Evolutionary conservation across 1,284 basidiomycete species (phyloP).

Genomic region (Ceratobasidium sp.): DNA sequence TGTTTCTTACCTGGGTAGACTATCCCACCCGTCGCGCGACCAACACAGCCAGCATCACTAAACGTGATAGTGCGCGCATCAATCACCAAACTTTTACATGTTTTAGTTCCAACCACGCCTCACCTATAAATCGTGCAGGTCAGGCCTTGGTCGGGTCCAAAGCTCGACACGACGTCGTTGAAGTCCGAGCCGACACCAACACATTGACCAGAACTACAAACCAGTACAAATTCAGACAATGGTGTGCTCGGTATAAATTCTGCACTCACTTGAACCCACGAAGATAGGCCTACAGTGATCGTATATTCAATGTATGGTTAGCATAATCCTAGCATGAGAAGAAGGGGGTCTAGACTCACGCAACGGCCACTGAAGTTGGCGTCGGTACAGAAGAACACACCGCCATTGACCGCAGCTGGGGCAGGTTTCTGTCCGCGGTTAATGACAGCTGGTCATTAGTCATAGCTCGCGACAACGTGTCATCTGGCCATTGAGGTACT

Average conservation of each 20-base stretch:
- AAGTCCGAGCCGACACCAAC: constrained; percentile 24
- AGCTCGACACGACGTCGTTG: constrained; percentile 23
- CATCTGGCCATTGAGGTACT: neutral
- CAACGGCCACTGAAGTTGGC: neutral
- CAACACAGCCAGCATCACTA: constrained; percentile 4
- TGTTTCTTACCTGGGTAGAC: constrained; percentile 3
- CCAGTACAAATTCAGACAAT: neutral
- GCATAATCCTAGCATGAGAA: neutral
- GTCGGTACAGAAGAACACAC: constrained; percentile 21
- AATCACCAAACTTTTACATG: neutral
- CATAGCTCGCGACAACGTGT: neutral
- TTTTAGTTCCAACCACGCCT: neutral
- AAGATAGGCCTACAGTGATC: neutral
- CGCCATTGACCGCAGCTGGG: constrained; percentile 4
- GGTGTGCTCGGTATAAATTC: neutral
- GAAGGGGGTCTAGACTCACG: constrained; percentile 2
- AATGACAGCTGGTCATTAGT: neutral
- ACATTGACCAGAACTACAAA: constrained; percentile 9
- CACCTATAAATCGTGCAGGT: constrained; percentile 30
- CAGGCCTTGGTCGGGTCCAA: constrained; percentile 11
- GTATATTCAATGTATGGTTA: neutral
- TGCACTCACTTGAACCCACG: constrained; percentile 25
- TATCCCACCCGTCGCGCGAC: constrained; percentile 11
- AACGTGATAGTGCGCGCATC: neutral
- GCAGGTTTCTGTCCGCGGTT: constrained; percentile 2